Evolutionary conservation across 495 filamentous ascomycete genomes (phyloP).

Genomic region (Penicillium simplicissimum): DNA sequence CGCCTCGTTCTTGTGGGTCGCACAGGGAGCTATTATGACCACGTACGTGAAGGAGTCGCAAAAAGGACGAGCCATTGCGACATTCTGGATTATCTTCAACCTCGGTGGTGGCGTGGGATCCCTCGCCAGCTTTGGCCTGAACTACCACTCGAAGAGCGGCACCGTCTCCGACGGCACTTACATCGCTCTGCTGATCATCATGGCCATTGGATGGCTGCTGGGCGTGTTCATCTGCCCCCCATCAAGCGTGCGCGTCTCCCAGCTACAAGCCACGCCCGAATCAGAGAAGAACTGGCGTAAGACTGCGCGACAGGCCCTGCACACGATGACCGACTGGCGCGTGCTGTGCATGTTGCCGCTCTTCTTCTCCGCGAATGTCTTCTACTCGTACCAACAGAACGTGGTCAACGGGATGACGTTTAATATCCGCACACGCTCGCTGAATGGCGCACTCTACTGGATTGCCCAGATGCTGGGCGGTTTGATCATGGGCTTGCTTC

Average conservation of each 20-base stretch:
- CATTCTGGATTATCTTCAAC: constrained; percentile 59
- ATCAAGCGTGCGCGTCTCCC: constrained; percentile 48
- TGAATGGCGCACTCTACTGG: constrained; percentile 57
- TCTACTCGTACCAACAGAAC: constrained; percentile 74
- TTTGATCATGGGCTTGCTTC: constrained; percentile 48
- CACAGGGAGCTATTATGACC: constrained; percentile 59
- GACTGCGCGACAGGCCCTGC: constrained; percentile 57
- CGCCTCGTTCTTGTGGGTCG: constrained; percentile 53
- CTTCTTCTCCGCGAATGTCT: constrained; percentile 70
- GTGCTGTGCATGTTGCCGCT: constrained; percentile 52
- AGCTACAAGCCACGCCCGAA: constrained; percentile 26
- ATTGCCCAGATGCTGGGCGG: constrained; percentile 55
- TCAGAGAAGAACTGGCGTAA: constrained; percentile 36
- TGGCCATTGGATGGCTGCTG: constrained; percentile 47
- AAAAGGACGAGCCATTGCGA: constrained; percentile 53
- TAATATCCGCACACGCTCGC: constrained; percentile 48
- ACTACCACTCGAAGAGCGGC: constrained; percentile 45
- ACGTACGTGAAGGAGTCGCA: constrained; percentile 51
- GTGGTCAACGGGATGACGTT: constrained; percentile 54
- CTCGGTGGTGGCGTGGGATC: constrained; percentile 52
- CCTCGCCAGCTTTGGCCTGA: constrained; percentile 50
- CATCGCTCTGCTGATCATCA: constrained; percentile 50
- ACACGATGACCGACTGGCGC: constrained; percentile 38
- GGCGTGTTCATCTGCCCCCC: constrained; percentile 55
- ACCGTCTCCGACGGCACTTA: constrained; percentile 51